Base-by-base conservation (phyloP, 75 land plant species). In the Pinus albicaulis region DNA sequence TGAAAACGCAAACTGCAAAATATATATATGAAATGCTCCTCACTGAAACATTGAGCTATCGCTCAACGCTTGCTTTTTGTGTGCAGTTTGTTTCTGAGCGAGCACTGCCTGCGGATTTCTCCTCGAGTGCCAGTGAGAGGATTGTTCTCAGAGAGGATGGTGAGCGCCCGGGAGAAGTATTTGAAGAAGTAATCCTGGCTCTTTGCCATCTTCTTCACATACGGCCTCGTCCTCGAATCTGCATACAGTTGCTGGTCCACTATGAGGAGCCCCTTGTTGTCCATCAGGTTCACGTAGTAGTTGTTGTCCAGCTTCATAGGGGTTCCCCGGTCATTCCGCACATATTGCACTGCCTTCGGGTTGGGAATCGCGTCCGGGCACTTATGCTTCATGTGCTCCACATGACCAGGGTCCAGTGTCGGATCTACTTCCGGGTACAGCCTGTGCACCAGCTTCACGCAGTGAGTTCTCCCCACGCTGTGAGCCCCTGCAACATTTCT, bases 271-370 rank as follows among this genome's bases (percentile, higher is more conserved):
- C 94, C 94, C 78, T 92, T 87, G 78, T 83, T 84, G 77, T 89
- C 85, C 78, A 93, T 57, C 5, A 92, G 76, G 80, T 92, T 92
- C 57, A 82, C 70, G 82, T 87, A 93, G 82, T 93, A 92, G 80
- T 93, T 90, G 87, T 93, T 93, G 87, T 93, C 96, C 23, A 93
- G 75, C 12, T 59, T 76, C 96, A 93, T 93, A 28, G 96, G 96
- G 3, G 94, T 89, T 16, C 88, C 90, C 36, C 86, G 80, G 77
- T 93, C 96, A 59, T 92, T 92, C 53, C 92, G 82, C 72, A 88
- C 87, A 72, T 92, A 93, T 76, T 89, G 89, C 22, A 92, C 89
- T 1, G 88, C 89, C 80, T 92, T 91, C 0, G 90, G 86, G 79
- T 87, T 89, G 11, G 92, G 90, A 57, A 82, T 78, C 5, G 84